These are phyloP conservation scores for Pharus latifolius DNA, from an alignment of 176 grass and related monocot species.

Conservation along the genomic window DNA sequence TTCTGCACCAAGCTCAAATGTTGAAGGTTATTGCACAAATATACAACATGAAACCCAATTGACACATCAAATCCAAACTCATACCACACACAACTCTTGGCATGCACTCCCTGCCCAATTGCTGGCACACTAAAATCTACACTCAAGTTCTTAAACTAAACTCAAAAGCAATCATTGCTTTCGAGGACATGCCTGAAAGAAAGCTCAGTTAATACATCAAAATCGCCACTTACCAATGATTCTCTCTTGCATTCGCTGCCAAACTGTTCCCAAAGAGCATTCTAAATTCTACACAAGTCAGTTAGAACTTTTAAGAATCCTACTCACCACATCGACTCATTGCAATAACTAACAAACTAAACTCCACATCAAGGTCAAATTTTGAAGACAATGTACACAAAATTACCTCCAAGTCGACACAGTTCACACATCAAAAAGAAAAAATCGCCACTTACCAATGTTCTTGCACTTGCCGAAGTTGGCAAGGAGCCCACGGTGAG, in stretches of 20 bases:
- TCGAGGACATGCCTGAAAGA: too few relatives aligned
- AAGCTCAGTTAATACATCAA: not conserved
- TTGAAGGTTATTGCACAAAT: too few relatives aligned
- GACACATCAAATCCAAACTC: too few relatives aligned
- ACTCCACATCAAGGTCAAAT: not conserved
- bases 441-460: conserved; percentile 35
- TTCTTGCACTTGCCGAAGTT: conserved; percentile 74
- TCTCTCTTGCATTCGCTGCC: not conserved
- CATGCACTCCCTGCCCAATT: too few relatives aligned
- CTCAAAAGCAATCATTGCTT: too few relatives aligned
- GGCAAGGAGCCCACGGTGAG: conserved; percentile 44
- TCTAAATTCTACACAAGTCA: not conserved
- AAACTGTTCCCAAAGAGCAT: not conserved
- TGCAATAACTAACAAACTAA: not conserved
- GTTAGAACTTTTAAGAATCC: not conserved
- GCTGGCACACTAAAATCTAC: too few relatives aligned
- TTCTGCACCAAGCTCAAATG: too few relatives aligned
- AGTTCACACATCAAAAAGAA: not conserved
- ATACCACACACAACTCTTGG: too few relatives aligned
- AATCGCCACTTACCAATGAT: not conserved
- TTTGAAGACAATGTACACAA: not conserved
- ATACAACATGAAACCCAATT: too few relatives aligned
- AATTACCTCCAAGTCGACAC: not conserved
- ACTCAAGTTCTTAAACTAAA: too few relatives aligned
- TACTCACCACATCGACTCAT: not conserved